These are phyloP conservation scores for Lyophyllum decastes DNA, from an alignment of 768 basidiomycete species.

Conservation along the genomic window DNA sequence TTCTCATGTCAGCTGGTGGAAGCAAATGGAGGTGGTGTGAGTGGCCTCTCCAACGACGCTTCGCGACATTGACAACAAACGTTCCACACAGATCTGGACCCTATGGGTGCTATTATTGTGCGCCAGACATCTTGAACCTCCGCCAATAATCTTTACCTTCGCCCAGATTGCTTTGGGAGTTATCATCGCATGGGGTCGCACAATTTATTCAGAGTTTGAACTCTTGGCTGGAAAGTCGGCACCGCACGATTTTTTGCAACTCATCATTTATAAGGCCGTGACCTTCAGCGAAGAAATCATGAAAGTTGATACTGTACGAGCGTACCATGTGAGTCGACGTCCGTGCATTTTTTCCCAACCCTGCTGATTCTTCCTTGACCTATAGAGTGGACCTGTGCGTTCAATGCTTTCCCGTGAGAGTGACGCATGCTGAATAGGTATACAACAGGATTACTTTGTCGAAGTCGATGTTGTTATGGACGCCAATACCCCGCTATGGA, in stretches of 20 bases:
- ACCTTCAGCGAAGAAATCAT: constrained; percentile 88
- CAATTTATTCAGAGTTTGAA: constrained; percentile 80
- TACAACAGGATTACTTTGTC: constrained; percentile 78
- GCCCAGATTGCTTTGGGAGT: constrained; percentile 72
- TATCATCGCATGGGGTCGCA: constrained; percentile 74
- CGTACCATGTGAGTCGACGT: constrained; percentile 72
- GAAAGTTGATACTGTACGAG: constrained; percentile 88
- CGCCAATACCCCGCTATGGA: constrained; percentile 84
- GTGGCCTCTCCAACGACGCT: constrained; percentile 28
- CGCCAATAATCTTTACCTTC: constrained; percentile 6
- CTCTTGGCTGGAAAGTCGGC: constrained; percentile 92
- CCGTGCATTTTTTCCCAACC: constrained; percentile 3
- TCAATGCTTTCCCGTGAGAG: background rate
- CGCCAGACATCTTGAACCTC: constrained; percentile 25
- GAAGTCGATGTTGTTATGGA: constrained; percentile 96
- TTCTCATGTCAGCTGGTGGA: constrained; percentile 83
- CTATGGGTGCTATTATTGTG: constrained; percentile 75
- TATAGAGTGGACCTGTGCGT: constrained; percentile 73
- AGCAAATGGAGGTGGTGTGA: constrained; percentile 82
- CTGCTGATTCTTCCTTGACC: constrained; percentile 2
- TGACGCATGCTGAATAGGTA: background rate
- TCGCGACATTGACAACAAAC: background rate
- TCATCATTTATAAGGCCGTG: constrained; percentile 89
- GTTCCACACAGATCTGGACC: constrained; percentile 61
- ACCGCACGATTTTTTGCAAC: constrained; percentile 85